These are phyloP conservation scores for Aspergillus uvarum DNA, from an alignment of 2,329 filamentous ascomycete genomes.

Conservation along the genomic window DNA sequence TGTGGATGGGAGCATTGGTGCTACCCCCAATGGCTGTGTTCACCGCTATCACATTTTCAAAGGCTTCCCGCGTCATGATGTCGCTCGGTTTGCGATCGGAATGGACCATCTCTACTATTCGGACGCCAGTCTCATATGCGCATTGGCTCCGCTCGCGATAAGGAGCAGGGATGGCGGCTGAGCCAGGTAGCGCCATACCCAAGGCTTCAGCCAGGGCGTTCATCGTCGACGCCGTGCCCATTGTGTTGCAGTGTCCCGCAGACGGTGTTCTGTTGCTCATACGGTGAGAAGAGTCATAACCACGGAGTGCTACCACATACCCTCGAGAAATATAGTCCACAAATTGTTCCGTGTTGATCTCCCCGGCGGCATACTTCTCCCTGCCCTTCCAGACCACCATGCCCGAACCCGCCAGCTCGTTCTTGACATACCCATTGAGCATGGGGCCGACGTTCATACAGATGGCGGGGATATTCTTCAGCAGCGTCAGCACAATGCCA, in stretches of 20 bases:
- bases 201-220: slow-evolving; percentile 54
- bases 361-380: slow-evolving; percentile 49
- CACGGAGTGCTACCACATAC: slow-evolving; percentile 23
- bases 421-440: slow-evolving; percentile 51
- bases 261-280: slow-evolving; percentile 42
- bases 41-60: slow-evolving; percentile 57
- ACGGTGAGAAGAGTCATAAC: slow-evolving; percentile 1
- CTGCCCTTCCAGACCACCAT: slow-evolving; percentile 52
- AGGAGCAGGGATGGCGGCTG: slow-evolving; percentile 52
- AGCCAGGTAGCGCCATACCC: slow-evolving; percentile 54
- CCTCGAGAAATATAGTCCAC: slow-evolving; percentile 48
- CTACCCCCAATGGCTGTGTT: slow-evolving; percentile 58
- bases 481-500: slow-evolving; percentile 10
- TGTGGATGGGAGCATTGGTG: slow-evolving; percentile 58
- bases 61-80: slow-evolving; percentile 56
- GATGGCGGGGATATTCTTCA: slow-evolving; percentile 52
- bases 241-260: slow-evolving; percentile 54
- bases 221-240: slow-evolving; percentile 57
- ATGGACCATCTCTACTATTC: slow-evolving; percentile 53
- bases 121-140: slow-evolving; percentile 51
- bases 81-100: slow-evolving; percentile 53
- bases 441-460: slow-evolving; percentile 56
- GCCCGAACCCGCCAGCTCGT: slow-evolving; percentile 46
- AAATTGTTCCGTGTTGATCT: slow-evolving; percentile 47
- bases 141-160: slow-evolving; percentile 51